These are phyloP conservation scores for Carex myosuroides DNA, from an alignment of 176 grass and related monocot species.

Conservation along the genomic window DNA sequence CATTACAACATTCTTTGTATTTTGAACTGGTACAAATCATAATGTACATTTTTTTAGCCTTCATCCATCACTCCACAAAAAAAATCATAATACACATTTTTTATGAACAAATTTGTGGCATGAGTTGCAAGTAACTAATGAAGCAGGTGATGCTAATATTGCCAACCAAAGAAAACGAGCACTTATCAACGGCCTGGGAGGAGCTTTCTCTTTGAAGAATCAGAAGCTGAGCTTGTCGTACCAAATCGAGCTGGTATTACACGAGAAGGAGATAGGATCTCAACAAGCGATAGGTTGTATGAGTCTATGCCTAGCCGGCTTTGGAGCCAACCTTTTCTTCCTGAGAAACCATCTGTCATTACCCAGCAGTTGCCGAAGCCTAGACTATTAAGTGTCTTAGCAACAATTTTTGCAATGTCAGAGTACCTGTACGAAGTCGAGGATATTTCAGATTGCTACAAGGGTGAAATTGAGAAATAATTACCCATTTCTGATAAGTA, in stretches of 20 bases:
- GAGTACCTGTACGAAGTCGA: slow-evolving; percentile 42
- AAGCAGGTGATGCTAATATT: background rate
- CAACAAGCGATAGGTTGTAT: slow-evolving; percentile 44
- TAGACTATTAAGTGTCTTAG: slow-evolving; percentile 48
- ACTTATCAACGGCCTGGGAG: slow-evolving; percentile 44
- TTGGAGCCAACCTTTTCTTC: slow-evolving; percentile 72
- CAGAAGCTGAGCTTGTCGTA: slow-evolving; percentile 35
- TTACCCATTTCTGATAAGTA: background rate
- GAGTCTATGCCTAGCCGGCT: slow-evolving; percentile 60
- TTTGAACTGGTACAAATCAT: background rate
- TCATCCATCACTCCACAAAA: background rate
- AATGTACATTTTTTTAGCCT: background rate
- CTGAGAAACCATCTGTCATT: slow-evolving; percentile 73
- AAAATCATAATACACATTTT: background rate
- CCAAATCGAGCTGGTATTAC: slow-evolving; percentile 60
- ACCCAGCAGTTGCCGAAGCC: slow-evolving; percentile 86
- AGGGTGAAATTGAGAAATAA: background rate
- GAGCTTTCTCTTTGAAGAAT: slow-evolving; percentile 44
- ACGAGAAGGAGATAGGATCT: slow-evolving; percentile 64
- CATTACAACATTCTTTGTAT: background rate
- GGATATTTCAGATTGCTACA: background rate
- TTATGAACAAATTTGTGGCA: background rate
- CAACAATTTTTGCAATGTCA: slow-evolving; percentile 58
- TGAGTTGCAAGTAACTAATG: background rate
- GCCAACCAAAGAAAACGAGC: background rate